A percentile compares a stretch with the other conserved stretches of the same genome.
Conservation (phyloP, 164 flowering plant genomes). For the Stephania yunnanensis region DNA sequence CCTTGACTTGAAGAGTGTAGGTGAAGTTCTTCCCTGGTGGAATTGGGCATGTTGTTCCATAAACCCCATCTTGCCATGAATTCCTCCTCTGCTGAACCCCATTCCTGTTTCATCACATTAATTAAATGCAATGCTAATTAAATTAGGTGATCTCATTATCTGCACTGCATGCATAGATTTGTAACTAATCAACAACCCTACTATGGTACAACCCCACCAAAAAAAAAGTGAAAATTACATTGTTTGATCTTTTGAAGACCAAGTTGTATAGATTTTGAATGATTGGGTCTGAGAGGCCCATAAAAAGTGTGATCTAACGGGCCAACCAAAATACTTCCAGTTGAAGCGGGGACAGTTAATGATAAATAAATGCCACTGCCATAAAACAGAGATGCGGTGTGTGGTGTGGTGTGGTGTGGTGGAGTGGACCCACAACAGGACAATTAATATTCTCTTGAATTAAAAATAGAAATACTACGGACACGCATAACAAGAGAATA, state of each 20-base stretch:
- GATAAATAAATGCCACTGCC: not conserved
- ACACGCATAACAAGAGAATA: not conserved
- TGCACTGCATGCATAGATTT: not conserved
- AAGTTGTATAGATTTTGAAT: not conserved
- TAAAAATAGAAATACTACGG: not conserved
- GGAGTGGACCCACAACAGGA: not conserved
- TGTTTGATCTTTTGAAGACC: not conserved
- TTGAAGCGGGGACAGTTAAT: not conserved
- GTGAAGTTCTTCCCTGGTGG: slow-evolving; percentile 86
- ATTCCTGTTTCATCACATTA: slow-evolving; percentile 34
- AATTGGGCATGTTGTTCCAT: slow-evolving; percentile 83
- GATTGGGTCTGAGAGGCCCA: not conserved
- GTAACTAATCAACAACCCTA: not conserved
- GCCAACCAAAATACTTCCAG: not conserved
- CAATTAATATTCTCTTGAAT: not conserved
- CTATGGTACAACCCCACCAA: not conserved
- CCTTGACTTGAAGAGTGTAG: slow-evolving; percentile 79
- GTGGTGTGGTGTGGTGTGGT: no score
- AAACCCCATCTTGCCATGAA: slow-evolving; percentile 72
- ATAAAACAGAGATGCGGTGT: not conserved
- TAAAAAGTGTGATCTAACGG: not conserved
- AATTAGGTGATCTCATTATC: no score
- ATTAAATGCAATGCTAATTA: not conserved
- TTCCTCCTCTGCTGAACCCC: slow-evolving; percentile 81
- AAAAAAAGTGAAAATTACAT: not conserved